Base-by-base conservation (phyloP, 1,284 basidiomycete species). In the Pseudozyma hubeiensis region DNA sequence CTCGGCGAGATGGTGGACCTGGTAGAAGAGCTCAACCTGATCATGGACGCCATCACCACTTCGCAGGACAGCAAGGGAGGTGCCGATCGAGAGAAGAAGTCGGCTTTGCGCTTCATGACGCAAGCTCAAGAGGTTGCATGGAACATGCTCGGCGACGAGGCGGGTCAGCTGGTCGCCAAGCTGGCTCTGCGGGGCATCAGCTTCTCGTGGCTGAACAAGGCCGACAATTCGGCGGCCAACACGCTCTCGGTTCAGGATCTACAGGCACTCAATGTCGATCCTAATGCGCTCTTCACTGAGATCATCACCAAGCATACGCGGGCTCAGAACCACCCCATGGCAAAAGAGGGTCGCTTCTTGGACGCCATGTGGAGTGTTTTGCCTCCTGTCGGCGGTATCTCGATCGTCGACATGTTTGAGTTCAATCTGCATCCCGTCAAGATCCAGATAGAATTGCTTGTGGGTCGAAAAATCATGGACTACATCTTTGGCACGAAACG, bases 41-140 rank as follows among this genome's bases (percentile, higher is more conserved):
- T 97, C 61, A 94, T 97, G 83, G 93, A 94, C 53, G 93, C 93
- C 0, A 93, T 98, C 81, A 90, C 90, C 73, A 87, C 90, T 64
- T 91, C 91, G 45, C 92, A 94, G 39, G 74, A 75, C 54, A 69
- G 66, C 51, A 58, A 77, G 30, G 65, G 76, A 77, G 80, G 77
- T 35, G 69, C 77, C 10, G 82, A 90, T 11, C 91, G 92, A 64
- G 90, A 91, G 66, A 91, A 93, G 50, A 86, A 87, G 78, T 92
- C 92, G 0, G 92, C 93, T 1, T 87, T 95, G 40, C 88, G 93
- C 43, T 85, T 97, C 29, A 91, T 93, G 75, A 90, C 93, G 0
- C 90, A 90, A 6, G 93, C 94, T 0, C 89, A 91, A 9, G 92
- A 95, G 81, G 90, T 99, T 53, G 93, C 93, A 0, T 99, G 95